Evolutionary conservation across 176 grass and related monocot genomes (phyloP), one percentile per base, ranked within the genome.

Genomic region (Phoenix dactylifera): DNA sequence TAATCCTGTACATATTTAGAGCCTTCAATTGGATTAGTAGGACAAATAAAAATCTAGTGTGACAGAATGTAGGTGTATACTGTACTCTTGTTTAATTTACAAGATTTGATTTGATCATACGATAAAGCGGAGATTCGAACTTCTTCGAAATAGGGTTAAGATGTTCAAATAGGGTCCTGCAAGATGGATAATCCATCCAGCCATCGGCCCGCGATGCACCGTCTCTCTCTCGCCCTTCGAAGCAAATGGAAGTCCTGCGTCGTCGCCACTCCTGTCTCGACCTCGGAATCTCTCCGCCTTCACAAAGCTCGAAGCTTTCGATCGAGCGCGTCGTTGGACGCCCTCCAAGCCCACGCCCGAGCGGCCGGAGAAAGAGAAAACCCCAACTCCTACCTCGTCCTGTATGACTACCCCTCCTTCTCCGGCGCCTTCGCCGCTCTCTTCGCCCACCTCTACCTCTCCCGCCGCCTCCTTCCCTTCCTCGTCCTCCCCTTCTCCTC

Each of bases 381-480:
- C 62, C 30, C 57, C 7, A 55, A 25, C 16, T 63, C 71, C 49
- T 62, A 77, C 77, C 77, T 97, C 67, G 92, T 62, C 19, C 79
- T 91, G 3, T 97, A 97, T 76, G 88, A 91, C 87, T 97, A 85
- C 69, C 92, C 87, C 20, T 88, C 87, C 65, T 91, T 97, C 29
- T 75, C 78, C 44, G 84, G 92, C 55, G 84, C 84, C 15, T 97
- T 88, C 69, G 76, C 78, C 14, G 92, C 81, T 60, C 84, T 91
- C 44, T 86, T 80, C n/a, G 75, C 84, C 28, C 73, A 76, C 71
- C 84, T 88, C 50, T 97, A 80, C 77, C 79, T 88, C 63, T 71
- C 71, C 4, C 63, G 74, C 59, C 75, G 73, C 55, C 1, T 23
- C 7, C 70, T 73, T 0, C 78, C 70, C 6, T 78, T 88, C 52